Conservation (phyloP, 441 rosid species). For the Populus tomentosa region DNA sequence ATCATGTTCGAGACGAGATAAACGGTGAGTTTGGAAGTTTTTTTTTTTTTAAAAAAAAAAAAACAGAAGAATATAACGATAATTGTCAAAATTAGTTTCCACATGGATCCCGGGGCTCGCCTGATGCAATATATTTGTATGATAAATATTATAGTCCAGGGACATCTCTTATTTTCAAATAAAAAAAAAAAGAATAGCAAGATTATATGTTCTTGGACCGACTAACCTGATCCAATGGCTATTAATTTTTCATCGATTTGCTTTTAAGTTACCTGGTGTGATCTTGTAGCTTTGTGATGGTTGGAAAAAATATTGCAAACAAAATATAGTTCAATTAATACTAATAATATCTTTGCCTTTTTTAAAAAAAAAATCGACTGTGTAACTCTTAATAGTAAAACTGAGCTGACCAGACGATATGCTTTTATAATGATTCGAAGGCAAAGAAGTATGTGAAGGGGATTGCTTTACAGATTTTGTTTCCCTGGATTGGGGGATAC, state of each 20-base stretch:
- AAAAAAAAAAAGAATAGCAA: not conserved
- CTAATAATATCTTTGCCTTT: too few species aligned
- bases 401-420: not conserved
- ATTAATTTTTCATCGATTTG: not conserved
- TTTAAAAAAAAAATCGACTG: not conserved
- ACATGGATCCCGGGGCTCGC: too few species aligned
- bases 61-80: too few species aligned
- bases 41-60: too few species aligned
- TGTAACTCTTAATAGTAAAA: not conserved
- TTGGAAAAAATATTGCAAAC: not conserved
- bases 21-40: too few species aligned
- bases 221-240: not conserved
- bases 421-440: not conserved
- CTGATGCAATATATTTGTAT: not conserved
- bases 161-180: not conserved
- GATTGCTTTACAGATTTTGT: not conserved
- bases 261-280: not conserved
- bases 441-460: not conserved
- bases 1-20: too few species aligned
- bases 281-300: not conserved
- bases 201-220: not conserved
- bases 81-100: too few species aligned
- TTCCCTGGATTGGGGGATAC: not conserved
- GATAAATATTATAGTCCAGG: not conserved
- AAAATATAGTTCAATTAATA: not conserved